Base-by-base conservation (phyloP, 192 early-diverging fungal species). In the Coemansia furcata region DNA sequence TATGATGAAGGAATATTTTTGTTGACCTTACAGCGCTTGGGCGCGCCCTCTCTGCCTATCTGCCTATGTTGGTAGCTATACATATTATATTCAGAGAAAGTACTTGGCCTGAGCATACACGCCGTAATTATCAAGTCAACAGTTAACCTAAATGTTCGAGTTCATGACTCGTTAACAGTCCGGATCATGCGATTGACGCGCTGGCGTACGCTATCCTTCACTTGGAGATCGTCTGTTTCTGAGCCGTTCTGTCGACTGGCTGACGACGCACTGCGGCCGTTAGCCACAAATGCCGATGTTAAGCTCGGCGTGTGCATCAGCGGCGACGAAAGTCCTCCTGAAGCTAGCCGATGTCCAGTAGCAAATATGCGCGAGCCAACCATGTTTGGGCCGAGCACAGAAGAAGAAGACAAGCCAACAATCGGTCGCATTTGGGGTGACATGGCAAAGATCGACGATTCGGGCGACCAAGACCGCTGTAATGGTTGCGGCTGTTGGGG, bases 151-250 rank as follows among this genome's bases (percentile, higher is more conserved):
- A 15, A 62, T 8, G 19, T 37, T 8, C 23, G 33, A 36, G 21
- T 3, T 63, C 57, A 79, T 4, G 77, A 74, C 58, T 82, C 79
- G 52, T 82, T 82, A 19, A 82, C 79, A 10, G 79, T 73, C 21
- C 65, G 67, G 32, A 82, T 69, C 39, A 76, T 71, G 19, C 79
- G 70, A 47, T 72, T 82, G 29, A 82, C 73, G 1, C 79, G 73
- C 67, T 82, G 79, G 6, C 79, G 73, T 10, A 82, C 79, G 43
- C 79, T 82, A 21, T 82, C 79, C 32, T 82, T 82, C 12, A 82
- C 67, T 62, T 73, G 73, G 44, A 81, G 57, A 2, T 76, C 70
- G 50, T 81, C 76, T 30, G 29, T 52, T n/a, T 63, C 65, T 1
- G 65, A 15, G 32, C 67, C 68, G 38, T 23, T 50, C 10, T 54